Evolutionary conservation across 164 flowering plant genomes (phyloP).

Genomic region (Chloranthus sessilifolius): DNA sequence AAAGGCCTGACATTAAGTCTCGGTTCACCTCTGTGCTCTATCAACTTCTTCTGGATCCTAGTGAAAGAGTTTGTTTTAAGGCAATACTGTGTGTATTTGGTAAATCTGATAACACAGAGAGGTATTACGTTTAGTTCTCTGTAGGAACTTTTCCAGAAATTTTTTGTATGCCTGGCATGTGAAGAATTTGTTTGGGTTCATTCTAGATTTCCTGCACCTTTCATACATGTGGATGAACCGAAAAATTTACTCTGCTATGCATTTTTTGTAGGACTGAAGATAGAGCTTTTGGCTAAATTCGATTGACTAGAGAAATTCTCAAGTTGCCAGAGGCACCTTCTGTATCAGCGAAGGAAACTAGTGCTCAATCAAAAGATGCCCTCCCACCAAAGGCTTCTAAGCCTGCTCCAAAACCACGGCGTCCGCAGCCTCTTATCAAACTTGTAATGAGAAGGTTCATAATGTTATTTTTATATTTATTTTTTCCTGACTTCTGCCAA

Average conservation of each 20-base stretch:
- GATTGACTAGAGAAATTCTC: conserved; percentile 88
- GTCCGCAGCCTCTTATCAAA: conserved; percentile 95
- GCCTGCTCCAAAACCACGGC: conserved; percentile 66
- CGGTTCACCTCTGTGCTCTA: conserved; percentile 87
- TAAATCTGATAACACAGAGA: conserved; percentile 75
- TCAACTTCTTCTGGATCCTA: conserved; percentile 96
- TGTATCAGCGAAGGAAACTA: conserved; percentile 53
- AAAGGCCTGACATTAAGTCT: conserved; percentile 87
- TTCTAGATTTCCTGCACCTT: too few relatives aligned
- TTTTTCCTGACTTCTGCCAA: too few relatives aligned
- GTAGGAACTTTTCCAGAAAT: neutral
- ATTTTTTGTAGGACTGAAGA: conserved; percentile 70
- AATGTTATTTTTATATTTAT: too few relatives aligned
- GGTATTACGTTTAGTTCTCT: conserved; percentile 33
- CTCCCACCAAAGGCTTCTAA: conserved; percentile 50
- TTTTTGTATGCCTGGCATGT: too few relatives aligned
- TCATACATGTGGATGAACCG: too few relatives aligned
- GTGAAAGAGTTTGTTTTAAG: conserved; percentile 99
- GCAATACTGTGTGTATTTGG: conserved; percentile 92
- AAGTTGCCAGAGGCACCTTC: conserved; percentile 94
- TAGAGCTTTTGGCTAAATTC: conserved; percentile 96
- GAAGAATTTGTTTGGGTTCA: too few relatives aligned
- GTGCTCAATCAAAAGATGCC: conserved; percentile 51
- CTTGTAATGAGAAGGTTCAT: conserved; percentile 95
- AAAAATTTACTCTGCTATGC: conserved; percentile 5